These are phyloP conservation scores for Candida railenensis DNA, from an alignment of 805 yeast species.

Conservation along the genomic window DNA sequence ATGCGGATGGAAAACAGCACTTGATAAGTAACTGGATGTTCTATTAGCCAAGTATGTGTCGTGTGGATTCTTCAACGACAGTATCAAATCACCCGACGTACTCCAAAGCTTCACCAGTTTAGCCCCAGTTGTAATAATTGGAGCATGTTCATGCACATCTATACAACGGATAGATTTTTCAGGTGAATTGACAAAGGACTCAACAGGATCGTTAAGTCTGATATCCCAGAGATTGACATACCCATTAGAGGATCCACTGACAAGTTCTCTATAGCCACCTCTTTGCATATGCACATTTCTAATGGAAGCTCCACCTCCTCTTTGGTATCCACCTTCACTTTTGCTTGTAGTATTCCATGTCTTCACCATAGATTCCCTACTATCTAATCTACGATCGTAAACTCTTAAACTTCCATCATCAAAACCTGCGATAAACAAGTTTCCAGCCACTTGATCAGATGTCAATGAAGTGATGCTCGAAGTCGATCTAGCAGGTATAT, in stretches of 20 bases:
- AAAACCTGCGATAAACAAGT: conserved; percentile 86
- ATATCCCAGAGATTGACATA: conserved; percentile 89
- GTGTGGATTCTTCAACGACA: conserved; percentile 56
- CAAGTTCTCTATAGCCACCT: conserved; percentile 90
- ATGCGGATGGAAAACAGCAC: conserved; percentile 86
- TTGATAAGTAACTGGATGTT: conserved; percentile 56
- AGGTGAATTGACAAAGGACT: conserved; percentile 56
- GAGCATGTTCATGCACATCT: conserved; percentile 95
- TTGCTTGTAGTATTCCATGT: conserved; percentile 56
- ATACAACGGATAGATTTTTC: conserved; percentile 59
- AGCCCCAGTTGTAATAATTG: conserved; percentile 86
- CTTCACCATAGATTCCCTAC: conserved; percentile 81
- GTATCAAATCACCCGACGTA: conserved; percentile 73
- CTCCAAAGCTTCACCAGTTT: conserved; percentile 80
- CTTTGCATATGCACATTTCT: conserved; percentile 90
- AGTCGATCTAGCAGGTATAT: conserved; percentile 88
- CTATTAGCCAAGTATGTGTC: conserved; percentile 44
- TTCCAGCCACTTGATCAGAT: conserved; percentile 94
- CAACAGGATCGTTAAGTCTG: conserved; percentile 68
- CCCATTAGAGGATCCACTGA: conserved; percentile 82
- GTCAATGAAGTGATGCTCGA: conserved; percentile 87
- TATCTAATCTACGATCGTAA: conserved; percentile 83
- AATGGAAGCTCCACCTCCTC: conserved; percentile 50
- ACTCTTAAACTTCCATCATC: conserved; percentile 87
- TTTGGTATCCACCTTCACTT: conserved; percentile 21